A percentile compares a stretch with the other conserved stretches of the same genome.
Conservation (phyloP, 495 filamentous ascomycete genomes). For the Hyphodiscus hymeniophilus region DNA sequence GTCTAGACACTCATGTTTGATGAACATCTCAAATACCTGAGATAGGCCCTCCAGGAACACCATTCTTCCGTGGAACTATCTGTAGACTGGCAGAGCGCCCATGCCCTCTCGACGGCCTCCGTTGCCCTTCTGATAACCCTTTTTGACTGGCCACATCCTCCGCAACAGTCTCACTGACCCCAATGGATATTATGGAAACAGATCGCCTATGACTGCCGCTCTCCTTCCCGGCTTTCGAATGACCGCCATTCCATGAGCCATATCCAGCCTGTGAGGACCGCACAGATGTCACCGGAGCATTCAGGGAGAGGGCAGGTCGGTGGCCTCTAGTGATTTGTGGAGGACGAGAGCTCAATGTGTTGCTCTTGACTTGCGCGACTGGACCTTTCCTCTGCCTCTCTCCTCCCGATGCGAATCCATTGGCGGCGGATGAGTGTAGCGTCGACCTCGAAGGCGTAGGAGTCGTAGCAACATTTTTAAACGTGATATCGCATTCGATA, state of each 20-base stretch:
- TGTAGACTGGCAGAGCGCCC: slow-evolving; percentile 79
- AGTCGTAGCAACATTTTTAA: slow-evolving; percentile 70
- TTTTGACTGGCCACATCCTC: slow-evolving; percentile 34
- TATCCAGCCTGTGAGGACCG: slow-evolving; percentile 24
- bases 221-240: slow-evolving; percentile 4
- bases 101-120: slow-evolving; percentile 54
- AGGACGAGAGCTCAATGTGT: slow-evolving; percentile 15
- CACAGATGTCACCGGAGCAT: slow-evolving; percentile 32
- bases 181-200: slow-evolving; percentile 91
- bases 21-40: slow-evolving; percentile 32
- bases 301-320: slow-evolving; percentile 49
- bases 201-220: slow-evolving; percentile 54
- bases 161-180: slow-evolving; percentile 48
- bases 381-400: slow-evolving; percentile 38
- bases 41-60: slow-evolving; percentile 30
- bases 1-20: neutral
- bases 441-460: slow-evolving; percentile 39
- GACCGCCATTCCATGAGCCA: slow-evolving; percentile 14
- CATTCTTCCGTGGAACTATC: slow-evolving; percentile 49
- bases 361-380: slow-evolving; percentile 27
- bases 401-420: slow-evolving; percentile 21
- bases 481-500: slow-evolving; percentile 89
- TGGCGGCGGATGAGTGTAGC: slow-evolving; percentile 31
- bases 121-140: slow-evolving; percentile 23
- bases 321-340: slow-evolving; percentile 37